These are phyloP conservation scores for Nidularia sp. DNA, from an alignment of 768 basidiomycete genomes.

Conservation along the genomic window DNA sequence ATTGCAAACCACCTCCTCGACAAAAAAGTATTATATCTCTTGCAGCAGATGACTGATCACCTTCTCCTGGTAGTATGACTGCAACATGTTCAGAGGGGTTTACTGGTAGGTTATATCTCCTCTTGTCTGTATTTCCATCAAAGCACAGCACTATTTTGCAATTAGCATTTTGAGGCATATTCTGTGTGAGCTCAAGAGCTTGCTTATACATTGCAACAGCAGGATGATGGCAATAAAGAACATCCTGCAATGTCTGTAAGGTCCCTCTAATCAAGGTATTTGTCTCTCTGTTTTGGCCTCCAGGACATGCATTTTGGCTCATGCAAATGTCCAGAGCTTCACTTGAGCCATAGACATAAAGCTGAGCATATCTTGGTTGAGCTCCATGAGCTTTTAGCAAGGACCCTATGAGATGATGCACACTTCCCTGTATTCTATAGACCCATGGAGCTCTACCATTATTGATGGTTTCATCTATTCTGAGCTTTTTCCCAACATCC, in stretches of 20 bases:
- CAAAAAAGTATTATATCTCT: slow-evolving; percentile 30
- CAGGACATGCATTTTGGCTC: too few relatives aligned
- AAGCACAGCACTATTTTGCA: slow-evolving; percentile 4
- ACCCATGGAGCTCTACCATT: too few relatives aligned
- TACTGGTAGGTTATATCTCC: neutral
- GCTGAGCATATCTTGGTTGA: too few relatives aligned
- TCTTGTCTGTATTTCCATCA: neutral
- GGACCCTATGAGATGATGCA: too few relatives aligned
- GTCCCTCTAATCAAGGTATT: slow-evolving; percentile 5
- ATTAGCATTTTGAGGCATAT: neutral
- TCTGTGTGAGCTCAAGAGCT: slow-evolving; percentile 13
- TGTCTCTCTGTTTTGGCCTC: neutral
- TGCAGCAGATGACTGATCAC: slow-evolving; percentile 1
- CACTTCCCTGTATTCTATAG: too few relatives aligned
- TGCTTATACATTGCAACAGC: slow-evolving; percentile 15
- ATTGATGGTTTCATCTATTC: too few relatives aligned
- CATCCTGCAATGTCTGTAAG: slow-evolving; percentile 13
- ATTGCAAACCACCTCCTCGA: slow-evolving; percentile 13
- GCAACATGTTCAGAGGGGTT: slow-evolving; percentile 24
- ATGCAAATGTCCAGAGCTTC: too few relatives aligned
- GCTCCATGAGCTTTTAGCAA: too few relatives aligned
- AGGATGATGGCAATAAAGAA: slow-evolving; percentile 7
- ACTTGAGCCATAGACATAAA: too few relatives aligned
- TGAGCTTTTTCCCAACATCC: too few relatives aligned
- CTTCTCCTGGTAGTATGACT: slow-evolving; percentile 30